Evolutionary conservation across 2,329 filamentous ascomycete genomes (phyloP).

Genomic region (Ophioceras dolichostomum): DNA sequence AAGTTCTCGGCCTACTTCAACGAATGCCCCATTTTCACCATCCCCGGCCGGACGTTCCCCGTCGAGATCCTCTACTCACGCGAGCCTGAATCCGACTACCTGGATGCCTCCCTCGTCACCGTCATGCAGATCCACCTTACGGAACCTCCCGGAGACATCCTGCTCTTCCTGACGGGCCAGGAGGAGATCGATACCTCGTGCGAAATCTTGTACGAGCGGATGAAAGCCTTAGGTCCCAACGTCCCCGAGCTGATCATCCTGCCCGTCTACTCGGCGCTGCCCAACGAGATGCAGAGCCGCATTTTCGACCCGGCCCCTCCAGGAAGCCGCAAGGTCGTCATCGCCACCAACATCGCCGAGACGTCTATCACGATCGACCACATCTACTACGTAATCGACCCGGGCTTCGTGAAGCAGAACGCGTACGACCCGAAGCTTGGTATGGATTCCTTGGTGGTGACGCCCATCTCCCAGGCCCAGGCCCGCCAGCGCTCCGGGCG

Average conservation of each 20-base stretch:
- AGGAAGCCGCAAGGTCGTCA: conserved; percentile 84
- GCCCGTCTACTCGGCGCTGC: conserved; percentile 90
- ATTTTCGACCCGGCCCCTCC: conserved; percentile 91
- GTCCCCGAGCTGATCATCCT: conserved; percentile 89
- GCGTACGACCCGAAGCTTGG: conserved; percentile 94
- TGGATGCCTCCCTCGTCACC: conserved; percentile 87
- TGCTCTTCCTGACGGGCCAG: conserved; percentile 94
- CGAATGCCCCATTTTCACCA: conserved; percentile 90
- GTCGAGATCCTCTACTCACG: conserved; percentile 93
- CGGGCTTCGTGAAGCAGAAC: conserved; percentile 95
- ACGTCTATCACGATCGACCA: conserved; percentile 97
- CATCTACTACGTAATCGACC: conserved; percentile 94
- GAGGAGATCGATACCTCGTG: conserved; percentile 96
- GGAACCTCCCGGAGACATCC: conserved; percentile 82
- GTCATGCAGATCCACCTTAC: conserved; percentile 97
- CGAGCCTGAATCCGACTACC: conserved; percentile 90
- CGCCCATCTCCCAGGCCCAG: conserved; percentile 92
- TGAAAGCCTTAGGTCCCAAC: conserved; percentile 85
- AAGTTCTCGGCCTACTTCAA: conserved; percentile 97
- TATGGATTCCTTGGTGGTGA: conserved; percentile 94
- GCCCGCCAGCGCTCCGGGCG: conserved; percentile 89
- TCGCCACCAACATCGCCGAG: conserved; percentile 96
- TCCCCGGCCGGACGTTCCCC: conserved; percentile 87
- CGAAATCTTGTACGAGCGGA: conserved; percentile 85
- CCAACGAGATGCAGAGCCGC: conserved; percentile 82